Conservation (phyloP, 192 early-diverging fungal species). For the Chytriomyces hyalinus region DNA sequence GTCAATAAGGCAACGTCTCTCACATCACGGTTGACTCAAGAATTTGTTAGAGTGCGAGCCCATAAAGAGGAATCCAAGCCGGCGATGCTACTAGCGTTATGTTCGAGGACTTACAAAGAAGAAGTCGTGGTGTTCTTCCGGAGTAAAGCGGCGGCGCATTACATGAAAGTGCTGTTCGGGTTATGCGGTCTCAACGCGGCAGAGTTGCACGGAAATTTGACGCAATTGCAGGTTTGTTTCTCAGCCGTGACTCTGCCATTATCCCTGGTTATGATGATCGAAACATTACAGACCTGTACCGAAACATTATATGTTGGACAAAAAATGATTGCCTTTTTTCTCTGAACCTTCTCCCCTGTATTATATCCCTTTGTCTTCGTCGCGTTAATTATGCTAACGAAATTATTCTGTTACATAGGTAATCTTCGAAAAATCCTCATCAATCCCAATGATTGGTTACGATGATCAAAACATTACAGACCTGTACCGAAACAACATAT, state of each 20-base stretch:
- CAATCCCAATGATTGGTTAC: slow-evolving; percentile 3
- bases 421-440: neutral
- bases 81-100: slow-evolving; percentile 85
- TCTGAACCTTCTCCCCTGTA: neutral
- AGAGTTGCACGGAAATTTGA: slow-evolving; percentile 94
- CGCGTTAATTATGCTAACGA: too few relatives aligned
- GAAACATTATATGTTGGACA: slow-evolving; percentile 21
- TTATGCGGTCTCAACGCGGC: slow-evolving; percentile 83
- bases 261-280: slow-evolving; percentile 23
- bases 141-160: slow-evolving; percentile 92
- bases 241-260: neutral
- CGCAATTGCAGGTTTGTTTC: slow-evolving; percentile 72
- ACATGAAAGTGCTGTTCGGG: slow-evolving; percentile 98
- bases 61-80: slow-evolving; percentile 85
- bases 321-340: slow-evolving; percentile 24
- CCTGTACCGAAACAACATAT: slow-evolving; percentile 28
- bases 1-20: slow-evolving; percentile 84
- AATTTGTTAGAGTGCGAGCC: slow-evolving; percentile 92
- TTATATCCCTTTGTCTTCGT: neutral
- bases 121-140: slow-evolving; percentile 93
- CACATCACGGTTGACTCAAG: slow-evolving; percentile 80
- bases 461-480: slow-evolving; percentile 31
- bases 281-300: slow-evolving; percentile 31
- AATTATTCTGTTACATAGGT: neutral
- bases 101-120: slow-evolving; percentile 76